Base-by-base conservation (phyloP, 73 alveolate genomes). In the Stentor coeruleus region DNA sequence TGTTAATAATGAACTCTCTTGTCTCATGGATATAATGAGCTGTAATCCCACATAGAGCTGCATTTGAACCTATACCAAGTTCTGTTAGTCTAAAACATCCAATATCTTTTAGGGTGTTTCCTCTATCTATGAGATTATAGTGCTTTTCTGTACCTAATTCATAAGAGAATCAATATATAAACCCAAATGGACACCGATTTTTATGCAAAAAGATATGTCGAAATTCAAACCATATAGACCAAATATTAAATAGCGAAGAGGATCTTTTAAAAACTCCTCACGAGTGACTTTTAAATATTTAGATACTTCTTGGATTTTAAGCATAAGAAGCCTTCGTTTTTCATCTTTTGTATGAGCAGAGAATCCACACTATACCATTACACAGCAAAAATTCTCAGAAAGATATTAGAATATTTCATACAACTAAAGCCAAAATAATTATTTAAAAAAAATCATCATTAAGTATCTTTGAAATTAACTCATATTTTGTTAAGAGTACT, bases 61-160 rank as follows among this genome's bases (percentile, higher is more conserved):
- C 93, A 89, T 93, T 92, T 41, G 98, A 93, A 15, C 98, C 98
- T 84, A 91, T 96, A 15, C 97, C 98, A 33, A 93, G 83, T 75
- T 93, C 98, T 31, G 98, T 91, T 59, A 90, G 66, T 1, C 92
- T 89, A 84, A 90, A 93, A 84, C 93, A 86, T 3, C 98, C 98
- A 40, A 86, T 60, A 20, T 90, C 92, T 81, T 89, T 82, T 81
- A 82, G n/a, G 33, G n/a, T 40, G 39, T 20, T 28, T 28, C 28
- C 6, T 11, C 20, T 20, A 49, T 49, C 66, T 11, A 49, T 49
- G 66, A 49, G 6, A 6, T 49, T 6, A 20, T 49, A 49, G 66
- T 49, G 66, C 66, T 49, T 49, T 49, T 49, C 66, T 6, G 66
- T 49, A 49, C 66, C 66, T 20, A 49, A 20, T 20, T 49, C 20